A percentile compares a stretch with the other conserved stretches of the same genome.
Conservation (phyloP, 2,329 filamentous ascomycete genomes). For the Alternaria conjuncta region DNA sequence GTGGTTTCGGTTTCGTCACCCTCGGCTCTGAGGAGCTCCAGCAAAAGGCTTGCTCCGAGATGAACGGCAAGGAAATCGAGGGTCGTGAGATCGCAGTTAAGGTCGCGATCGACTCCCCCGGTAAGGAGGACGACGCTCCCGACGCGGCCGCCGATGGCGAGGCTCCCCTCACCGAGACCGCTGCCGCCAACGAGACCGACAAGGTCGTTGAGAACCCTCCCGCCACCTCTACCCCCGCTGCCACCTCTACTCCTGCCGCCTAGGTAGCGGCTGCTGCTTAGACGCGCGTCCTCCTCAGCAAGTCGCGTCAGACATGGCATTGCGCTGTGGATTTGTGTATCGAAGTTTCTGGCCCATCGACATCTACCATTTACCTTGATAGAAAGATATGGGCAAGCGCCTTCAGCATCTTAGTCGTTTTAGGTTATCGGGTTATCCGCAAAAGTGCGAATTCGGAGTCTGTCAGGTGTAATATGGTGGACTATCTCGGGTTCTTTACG, state of each 20-base stretch:
- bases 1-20: slow-evolving; percentile 98
- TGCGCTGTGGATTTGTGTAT: slow-evolving; percentile 34
- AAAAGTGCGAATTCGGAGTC: slow-evolving; percentile 44
- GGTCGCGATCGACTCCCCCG: slow-evolving; percentile 98
- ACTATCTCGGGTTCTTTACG: slow-evolving; percentile 27
- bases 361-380: slow-evolving; percentile 40
- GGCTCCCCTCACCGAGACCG: slow-evolving; percentile 41
- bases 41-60: slow-evolving; percentile 95
- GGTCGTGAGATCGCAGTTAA: slow-evolving; percentile 99
- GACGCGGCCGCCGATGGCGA: slow-evolving; percentile 52
- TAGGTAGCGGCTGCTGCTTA: slow-evolving; percentile 39
- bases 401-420: slow-evolving; percentile 39
- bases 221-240: slow-evolving; percentile 38
- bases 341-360: slow-evolving; percentile 28
- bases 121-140: slow-evolving; percentile 88
- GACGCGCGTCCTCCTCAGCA: slow-evolving; percentile 15
- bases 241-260: slow-evolving; percentile 41
- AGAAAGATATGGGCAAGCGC: slow-evolving; percentile 36
- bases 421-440: slow-evolving; percentile 31
- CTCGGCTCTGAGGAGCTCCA: slow-evolving; percentile 94
- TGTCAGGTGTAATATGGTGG: slow-evolving; percentile 38
- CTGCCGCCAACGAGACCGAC: slow-evolving; percentile 26
- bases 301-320: slow-evolving; percentile 27
- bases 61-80: slow-evolving; percentile 99
- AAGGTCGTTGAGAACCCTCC: slow-evolving; percentile 30